A percentile compares a stretch with the other conserved stretches of the same genome.
These are phyloP conservation scores for Selaginella tamariscina DNA, from an alignment of 75 land plant species.

Conservation along the genomic window DNA sequence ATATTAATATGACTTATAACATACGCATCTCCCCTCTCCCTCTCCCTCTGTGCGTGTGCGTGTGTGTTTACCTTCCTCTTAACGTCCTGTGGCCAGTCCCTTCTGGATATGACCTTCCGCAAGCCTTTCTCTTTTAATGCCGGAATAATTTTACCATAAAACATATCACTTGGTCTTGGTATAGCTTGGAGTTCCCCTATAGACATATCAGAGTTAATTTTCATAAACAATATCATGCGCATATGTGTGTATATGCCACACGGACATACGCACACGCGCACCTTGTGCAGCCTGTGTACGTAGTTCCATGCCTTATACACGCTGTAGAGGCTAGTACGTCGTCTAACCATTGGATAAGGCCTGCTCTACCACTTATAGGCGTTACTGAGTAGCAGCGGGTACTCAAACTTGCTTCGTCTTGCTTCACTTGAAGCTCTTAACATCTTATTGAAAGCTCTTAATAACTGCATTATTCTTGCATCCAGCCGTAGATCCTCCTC, in stretches of 20 bases:
- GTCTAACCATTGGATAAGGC: slow-evolving; percentile 96
- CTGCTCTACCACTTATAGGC: slow-evolving; percentile 96
- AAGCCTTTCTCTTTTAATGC: slow-evolving; percentile 98
- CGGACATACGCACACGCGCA: too few relatives aligned
- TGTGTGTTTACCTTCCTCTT: too few relatives aligned
- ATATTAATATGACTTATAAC: too few relatives aligned
- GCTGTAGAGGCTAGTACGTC: slow-evolving; percentile 88
- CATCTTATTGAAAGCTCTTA: slow-evolving; percentile 78
- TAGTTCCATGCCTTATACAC: slow-evolving; percentile 91
- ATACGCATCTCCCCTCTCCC: too few relatives aligned
- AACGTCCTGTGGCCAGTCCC: slow-evolving; percentile 99
- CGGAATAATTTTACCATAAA: slow-evolving; percentile 98
- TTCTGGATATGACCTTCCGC: slow-evolving; percentile 86
- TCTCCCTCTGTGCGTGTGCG: too few relatives aligned
- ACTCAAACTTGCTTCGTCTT: slow-evolving; percentile 31
- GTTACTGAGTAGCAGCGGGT: slow-evolving; percentile 95
- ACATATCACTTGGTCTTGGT: slow-evolving; percentile 98
- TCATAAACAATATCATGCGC: too few relatives aligned
- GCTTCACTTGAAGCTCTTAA: slow-evolving; percentile 37
- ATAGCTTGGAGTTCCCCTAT: slow-evolving; percentile 28
- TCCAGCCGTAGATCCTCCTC: slow-evolving; percentile 95
- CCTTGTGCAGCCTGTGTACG: slow-evolving; percentile 53
- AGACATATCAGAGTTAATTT: slow-evolving; percentile 31
- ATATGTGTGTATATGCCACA: too few relatives aligned
- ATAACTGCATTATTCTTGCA: slow-evolving; percentile 97